Evolutionary conservation across 192 early-diverging fungal species (phyloP).

Genomic region (Coemansia sp.): DNA sequence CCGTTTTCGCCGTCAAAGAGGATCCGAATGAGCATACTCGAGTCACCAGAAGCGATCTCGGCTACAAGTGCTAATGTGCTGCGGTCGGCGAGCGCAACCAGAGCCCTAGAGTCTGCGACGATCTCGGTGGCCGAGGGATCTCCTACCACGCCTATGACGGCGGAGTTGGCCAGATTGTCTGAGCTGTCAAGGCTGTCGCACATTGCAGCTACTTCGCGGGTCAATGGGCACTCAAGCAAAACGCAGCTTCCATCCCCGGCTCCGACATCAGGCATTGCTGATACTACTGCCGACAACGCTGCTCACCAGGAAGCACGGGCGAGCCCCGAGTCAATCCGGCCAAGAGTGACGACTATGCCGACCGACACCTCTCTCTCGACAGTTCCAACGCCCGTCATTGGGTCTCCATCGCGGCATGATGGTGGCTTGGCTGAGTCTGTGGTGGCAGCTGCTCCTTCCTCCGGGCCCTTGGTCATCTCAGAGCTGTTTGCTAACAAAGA

Average conservation of each 20-base stretch:
- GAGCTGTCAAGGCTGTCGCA: background rate
- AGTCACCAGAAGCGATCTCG: slow-evolving; percentile 9
- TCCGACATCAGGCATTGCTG: background rate
- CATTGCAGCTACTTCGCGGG: background rate
- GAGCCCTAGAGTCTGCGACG: background rate
- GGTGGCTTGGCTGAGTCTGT: background rate
- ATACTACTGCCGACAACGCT: background rate
- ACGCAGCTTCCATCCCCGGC: background rate
- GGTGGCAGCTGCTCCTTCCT: background rate
- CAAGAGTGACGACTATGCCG: background rate
- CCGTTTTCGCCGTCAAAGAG: slow-evolving; percentile 38
- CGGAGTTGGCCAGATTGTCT: background rate
- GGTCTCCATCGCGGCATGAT: background rate
- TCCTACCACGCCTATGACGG: background rate
- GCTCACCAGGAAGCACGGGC: background rate
- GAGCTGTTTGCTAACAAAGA: background rate
- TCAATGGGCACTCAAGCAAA: background rate
- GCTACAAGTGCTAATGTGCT: background rate
- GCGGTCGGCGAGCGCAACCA: background rate
- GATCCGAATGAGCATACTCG: slow-evolving; percentile 30
- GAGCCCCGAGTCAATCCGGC: background rate
- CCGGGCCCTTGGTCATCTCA: slow-evolving; percentile 1
- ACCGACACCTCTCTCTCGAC: background rate
- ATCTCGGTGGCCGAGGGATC: background rate
- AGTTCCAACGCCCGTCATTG: background rate